Percentiles rank a stretch among this genome's conserved stretches.
Evolutionary conservation across 2,329 filamentous ascomycete genomes (phyloP).

Genomic region (Tolypocladium endophyticum): DNA sequence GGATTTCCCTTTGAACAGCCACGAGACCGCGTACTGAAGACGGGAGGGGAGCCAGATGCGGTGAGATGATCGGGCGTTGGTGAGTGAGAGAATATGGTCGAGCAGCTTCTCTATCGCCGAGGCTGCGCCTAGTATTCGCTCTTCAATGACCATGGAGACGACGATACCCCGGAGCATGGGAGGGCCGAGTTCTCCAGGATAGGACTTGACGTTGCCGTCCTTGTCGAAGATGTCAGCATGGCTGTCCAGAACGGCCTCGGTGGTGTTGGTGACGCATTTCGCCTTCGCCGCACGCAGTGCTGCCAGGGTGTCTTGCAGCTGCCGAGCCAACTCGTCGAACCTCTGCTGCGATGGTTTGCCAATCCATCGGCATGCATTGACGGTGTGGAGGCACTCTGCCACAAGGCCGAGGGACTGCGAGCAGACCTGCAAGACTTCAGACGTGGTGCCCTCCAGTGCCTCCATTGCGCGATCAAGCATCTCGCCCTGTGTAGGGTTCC

Average conservation of each 20-base stretch:
- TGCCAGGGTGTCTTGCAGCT: conserved; percentile 11
- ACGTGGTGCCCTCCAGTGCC: conserved; percentile 18
- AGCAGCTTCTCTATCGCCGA: conserved; percentile 22
- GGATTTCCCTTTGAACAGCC: conserved; percentile 19
- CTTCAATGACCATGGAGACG: conserved; percentile 35
- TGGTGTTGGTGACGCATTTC: conserved; percentile 20
- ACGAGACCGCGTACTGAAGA: conserved; percentile 25
- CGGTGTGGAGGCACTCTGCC: conserved; percentile 12
- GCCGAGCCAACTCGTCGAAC: conserved; percentile 10
- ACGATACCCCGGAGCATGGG: conserved; percentile 27
- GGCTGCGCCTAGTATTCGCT: conserved; percentile 22
- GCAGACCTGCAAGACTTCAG: conserved; percentile 13
- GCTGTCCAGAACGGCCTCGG: conserved; percentile 26
- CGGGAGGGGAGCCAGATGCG: conserved; percentile 32
- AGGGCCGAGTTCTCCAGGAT: conserved; percentile 9
- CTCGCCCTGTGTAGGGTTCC: conserved; percentile 22
- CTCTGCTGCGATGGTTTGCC: conserved; percentile 9
- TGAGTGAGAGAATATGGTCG: conserved; percentile 22
- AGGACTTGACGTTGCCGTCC: conserved; percentile 22
- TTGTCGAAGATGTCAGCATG: conserved; percentile 31
- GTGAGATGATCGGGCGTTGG: conserved; percentile 19
- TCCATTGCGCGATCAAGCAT: conserved; percentile 20
- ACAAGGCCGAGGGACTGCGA: conserved; percentile 13
- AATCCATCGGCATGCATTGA: conserved; percentile 21
- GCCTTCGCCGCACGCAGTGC: conserved; percentile 15